Evolutionary conservation across 192 early-diverging fungal genomes (phyloP).

Genomic region (Umbelopsis ramanniana): DNA sequence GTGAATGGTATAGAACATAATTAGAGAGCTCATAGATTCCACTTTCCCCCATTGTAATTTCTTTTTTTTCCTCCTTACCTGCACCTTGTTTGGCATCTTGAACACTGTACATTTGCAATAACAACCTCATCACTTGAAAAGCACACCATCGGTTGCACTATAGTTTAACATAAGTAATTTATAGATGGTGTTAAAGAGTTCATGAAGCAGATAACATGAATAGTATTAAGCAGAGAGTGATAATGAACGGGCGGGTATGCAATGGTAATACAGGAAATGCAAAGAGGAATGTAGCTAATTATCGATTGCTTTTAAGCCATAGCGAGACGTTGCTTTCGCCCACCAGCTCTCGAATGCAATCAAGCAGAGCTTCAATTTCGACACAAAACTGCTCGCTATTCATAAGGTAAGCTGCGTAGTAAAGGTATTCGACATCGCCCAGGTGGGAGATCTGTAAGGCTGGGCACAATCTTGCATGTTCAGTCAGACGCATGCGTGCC

Average conservation of each 20-base stretch:
- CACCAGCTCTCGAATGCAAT: conserved; percentile 35
- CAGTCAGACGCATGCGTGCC: conserved; percentile 27
- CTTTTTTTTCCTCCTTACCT: background rate
- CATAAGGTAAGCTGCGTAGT: conserved; percentile 44
- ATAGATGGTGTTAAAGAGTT: too few relatives aligned
- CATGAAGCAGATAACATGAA: too few relatives aligned
- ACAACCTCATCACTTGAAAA: background rate
- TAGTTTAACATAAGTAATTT: too few relatives aligned
- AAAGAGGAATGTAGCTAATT: background rate
- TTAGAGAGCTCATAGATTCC: background rate
- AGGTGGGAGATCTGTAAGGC: conserved; percentile 25
- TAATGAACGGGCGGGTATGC: too few relatives aligned
- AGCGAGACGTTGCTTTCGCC: conserved; percentile 40
- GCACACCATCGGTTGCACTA: too few relatives aligned
- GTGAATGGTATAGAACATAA: conserved; percentile 21
- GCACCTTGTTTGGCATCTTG: conserved; percentile 10
- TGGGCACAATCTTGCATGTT: conserved; percentile 26
- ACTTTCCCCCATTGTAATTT: background rate
- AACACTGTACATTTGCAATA: conserved; percentile 26
- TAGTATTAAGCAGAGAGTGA: too few relatives aligned
- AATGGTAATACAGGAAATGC: background rate
- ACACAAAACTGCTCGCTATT: conserved; percentile 44
- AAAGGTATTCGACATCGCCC: conserved; percentile 33
- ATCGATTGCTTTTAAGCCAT: conserved; percentile 23
- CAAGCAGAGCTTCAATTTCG: conserved; percentile 36